These are phyloP conservation scores for Alternaria atra DNA, from an alignment of 2,329 filamentous ascomycete species.

Conservation along the genomic window DNA sequence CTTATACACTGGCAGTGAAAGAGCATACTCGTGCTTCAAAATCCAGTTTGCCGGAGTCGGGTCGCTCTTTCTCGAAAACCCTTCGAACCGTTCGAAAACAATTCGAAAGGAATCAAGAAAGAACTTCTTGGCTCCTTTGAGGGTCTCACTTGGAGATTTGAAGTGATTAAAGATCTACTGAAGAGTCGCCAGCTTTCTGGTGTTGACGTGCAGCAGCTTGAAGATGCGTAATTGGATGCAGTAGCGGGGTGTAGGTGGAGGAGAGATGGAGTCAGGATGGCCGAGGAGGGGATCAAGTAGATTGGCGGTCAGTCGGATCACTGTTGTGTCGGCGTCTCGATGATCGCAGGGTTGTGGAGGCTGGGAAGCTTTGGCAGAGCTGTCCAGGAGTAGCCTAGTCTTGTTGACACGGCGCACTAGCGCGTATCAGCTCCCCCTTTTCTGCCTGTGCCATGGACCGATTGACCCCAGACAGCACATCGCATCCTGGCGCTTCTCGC, in stretches of 20 bases:
- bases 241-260: slow-evolving; percentile 49
- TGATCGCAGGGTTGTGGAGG: slow-evolving; percentile 27
- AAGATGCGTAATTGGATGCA: slow-evolving; percentile 50
- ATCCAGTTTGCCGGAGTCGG: slow-evolving; percentile 96
- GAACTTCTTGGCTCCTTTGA: slow-evolving; percentile 57
- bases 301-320: slow-evolving; percentile 40
- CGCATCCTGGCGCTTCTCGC: slow-evolving; percentile 16
- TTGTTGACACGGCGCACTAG: slow-evolving; percentile 34
- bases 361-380: slow-evolving; percentile 32
- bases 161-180: slow-evolving; percentile 27
- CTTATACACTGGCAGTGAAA: neutral
- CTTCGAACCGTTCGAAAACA: slow-evolving; percentile 62
- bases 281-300: slow-evolving; percentile 48
- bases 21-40: slow-evolving; percentile 93
- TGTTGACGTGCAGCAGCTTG: slow-evolving; percentile 40
- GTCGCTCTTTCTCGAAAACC: slow-evolving; percentile 76
- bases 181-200: slow-evolving; percentile 45
- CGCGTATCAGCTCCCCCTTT: slow-evolving; percentile 38
- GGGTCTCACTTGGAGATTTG: slow-evolving; percentile 40
- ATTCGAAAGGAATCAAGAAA: slow-evolving; percentile 74
- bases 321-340: slow-evolving; percentile 40
- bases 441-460: slow-evolving; percentile 12
- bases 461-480: slow-evolving; percentile 11
- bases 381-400: slow-evolving; percentile 33
- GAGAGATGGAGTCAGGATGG: slow-evolving; percentile 44